Conservation (phyloP, 441 rosid genomes). For the Melastoma candidum region DNA sequence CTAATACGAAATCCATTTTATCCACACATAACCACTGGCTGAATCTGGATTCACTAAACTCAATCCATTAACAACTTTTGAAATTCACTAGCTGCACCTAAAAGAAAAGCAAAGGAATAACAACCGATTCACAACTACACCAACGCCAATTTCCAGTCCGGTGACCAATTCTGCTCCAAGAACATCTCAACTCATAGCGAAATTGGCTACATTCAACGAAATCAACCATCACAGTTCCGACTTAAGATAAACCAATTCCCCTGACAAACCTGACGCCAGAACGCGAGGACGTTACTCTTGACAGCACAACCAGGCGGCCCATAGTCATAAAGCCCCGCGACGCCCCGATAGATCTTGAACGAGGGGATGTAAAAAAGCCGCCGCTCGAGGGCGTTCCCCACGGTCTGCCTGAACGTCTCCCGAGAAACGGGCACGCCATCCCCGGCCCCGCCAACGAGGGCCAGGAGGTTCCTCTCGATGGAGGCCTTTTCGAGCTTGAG, state of each 20-base stretch:
- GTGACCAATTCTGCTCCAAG: too few relatives aligned
- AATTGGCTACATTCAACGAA: background rate
- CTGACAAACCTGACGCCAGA: conserved; percentile 73
- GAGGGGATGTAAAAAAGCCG: conserved; percentile 71
- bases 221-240: background rate
- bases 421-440: conserved; percentile 28
- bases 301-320: conserved; percentile 87
- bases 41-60: too few relatives aligned
- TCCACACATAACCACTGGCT: too few relatives aligned
- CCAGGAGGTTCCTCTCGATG: conserved; percentile 64
- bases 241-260: background rate
- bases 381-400: conserved; percentile 65
- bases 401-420: conserved; percentile 74
- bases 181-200: too few relatives aligned
- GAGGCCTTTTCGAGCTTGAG: conserved; percentile 62
- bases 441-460: conserved; percentile 27
- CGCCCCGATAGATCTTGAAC: conserved; percentile 79
- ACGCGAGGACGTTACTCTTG: conserved; percentile 62
- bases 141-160: too few relatives aligned
- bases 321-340: conserved; percentile 77
- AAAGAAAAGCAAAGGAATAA: too few relatives aligned
- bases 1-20: background rate
- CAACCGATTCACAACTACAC: too few relatives aligned
- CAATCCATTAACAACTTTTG: too few relatives aligned
- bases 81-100: too few relatives aligned